Evolutionary conservation across 2,329 filamentous ascomycete genomes (phyloP).

Genomic region (Trichoderma asperellum): DNA sequence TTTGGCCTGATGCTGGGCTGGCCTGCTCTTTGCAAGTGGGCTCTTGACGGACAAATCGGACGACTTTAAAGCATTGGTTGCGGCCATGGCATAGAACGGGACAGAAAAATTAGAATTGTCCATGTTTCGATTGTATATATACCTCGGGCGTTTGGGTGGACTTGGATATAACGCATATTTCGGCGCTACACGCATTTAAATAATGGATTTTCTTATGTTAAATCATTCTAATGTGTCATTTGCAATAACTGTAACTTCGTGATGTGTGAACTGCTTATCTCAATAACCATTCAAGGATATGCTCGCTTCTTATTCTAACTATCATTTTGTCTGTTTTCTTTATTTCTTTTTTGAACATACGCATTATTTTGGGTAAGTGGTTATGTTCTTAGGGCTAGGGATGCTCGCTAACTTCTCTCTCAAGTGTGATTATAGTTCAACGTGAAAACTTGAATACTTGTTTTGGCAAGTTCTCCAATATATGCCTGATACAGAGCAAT

Average conservation of each 20-base stretch:
- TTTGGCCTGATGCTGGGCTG: conserved; percentile 22
- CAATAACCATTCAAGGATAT: background rate
- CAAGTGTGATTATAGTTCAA: background rate
- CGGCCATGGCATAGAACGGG: background rate
- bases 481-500: too few species aligned
- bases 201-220: conserved; percentile 13
- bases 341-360: background rate
- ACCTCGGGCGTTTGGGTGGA: conserved; percentile 20
- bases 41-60: conserved; percentile 28
- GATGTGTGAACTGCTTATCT: background rate
- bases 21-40: conserved; percentile 10
- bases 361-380: background rate
- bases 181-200: conserved; percentile 19
- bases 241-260: background rate
- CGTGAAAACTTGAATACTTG: background rate
- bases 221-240: background rate
- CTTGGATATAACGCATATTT: conserved; percentile 21
- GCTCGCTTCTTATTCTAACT: too few species aligned
- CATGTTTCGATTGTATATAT: conserved; percentile 24
- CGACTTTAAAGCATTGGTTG: background rate
- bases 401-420: background rate
- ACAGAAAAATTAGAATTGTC: conserved; percentile 18
- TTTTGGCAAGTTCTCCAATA: background rate
- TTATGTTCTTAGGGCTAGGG: background rate
- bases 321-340: background rate